phyloP scores from a whole-genome alignment of 1,284 basidiomycete genomes.

The Cutaneotrichosporon cyanovorans region DNA sequence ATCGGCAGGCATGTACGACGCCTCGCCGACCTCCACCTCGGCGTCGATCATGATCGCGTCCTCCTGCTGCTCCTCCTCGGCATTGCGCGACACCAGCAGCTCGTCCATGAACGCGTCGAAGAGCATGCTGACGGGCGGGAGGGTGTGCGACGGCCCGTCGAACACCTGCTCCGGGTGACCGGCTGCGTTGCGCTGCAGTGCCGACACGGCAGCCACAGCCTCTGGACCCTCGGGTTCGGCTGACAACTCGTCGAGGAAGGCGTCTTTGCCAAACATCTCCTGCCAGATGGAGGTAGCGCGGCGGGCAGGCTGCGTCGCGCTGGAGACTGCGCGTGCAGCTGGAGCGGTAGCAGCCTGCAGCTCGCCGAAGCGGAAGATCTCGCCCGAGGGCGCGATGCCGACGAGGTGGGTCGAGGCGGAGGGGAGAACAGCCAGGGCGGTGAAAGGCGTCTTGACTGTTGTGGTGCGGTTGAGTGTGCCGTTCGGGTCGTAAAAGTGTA shows the following conservation, averaged over 20 bases:
- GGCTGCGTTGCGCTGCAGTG: constrained; percentile 20
- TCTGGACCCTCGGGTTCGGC: constrained; percentile 6
- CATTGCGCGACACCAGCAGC: constrained; percentile 49
- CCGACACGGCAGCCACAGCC: constrained; percentile 17
- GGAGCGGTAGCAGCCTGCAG: constrained; percentile 14
- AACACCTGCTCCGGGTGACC: constrained; percentile 51
- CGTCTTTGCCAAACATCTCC: constrained; percentile 47
- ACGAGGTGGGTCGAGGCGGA: constrained; percentile 23
- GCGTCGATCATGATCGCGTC: constrained; percentile 1
- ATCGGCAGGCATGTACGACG: background rate
- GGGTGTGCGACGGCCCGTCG: constrained; percentile 66
- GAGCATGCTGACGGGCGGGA: constrained; percentile 66
- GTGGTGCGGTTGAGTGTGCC: constrained; percentile 6
- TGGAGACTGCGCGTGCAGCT: constrained; percentile 5
- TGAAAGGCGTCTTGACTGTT: constrained; percentile 6
- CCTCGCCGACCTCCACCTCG: constrained; percentile 3
- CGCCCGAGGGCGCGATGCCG: constrained; percentile 29
- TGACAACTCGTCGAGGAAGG: constrained; percentile 35
- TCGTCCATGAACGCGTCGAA: constrained; percentile 66
- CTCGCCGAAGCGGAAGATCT: constrained; percentile 38
- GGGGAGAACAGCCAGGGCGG: constrained; percentile 13
- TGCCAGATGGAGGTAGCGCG: constrained; percentile 41
- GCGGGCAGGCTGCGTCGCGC: background rate
- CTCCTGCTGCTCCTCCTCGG: background rate
- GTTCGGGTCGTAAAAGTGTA: constrained; percentile 51